Percentiles rank a stretch among this genome's conserved stretches.
Evolutionary conservation across 1,284 basidiomycete species (phyloP).

Genomic region (Trichosporon asahii): DNA sequence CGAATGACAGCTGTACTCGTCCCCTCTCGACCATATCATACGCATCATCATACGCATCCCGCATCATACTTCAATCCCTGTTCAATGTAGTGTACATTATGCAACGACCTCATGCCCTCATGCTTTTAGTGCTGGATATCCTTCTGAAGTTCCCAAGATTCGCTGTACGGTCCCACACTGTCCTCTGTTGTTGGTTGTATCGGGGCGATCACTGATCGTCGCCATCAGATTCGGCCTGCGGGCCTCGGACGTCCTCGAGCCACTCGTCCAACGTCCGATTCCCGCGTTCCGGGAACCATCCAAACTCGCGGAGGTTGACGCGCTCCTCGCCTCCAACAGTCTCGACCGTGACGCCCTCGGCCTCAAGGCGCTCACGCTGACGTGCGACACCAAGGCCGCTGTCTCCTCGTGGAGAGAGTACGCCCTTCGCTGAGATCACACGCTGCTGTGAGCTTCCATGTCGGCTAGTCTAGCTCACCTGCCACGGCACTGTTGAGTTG

Average conservation of each 20-base stretch:
- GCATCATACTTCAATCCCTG: not conserved
- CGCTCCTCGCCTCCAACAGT: conserved; percentile 53
- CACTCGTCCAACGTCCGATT: conserved; percentile 22
- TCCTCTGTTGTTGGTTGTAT: not conserved
- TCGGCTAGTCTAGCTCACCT: conserved; percentile 55
- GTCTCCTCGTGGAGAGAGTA: conserved; percentile 75
- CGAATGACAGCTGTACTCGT: not conserved
- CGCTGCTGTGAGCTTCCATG: conserved; percentile 29
- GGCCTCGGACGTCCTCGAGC: conserved; percentile 12
- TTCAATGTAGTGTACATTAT: not conserved
- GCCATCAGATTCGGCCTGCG: not conserved
- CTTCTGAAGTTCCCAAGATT: not conserved
- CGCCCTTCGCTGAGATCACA: conserved; percentile 46
- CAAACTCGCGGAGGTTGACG: conserved; percentile 57
- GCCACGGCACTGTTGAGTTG: conserved; percentile 43
- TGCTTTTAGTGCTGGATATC: not conserved
- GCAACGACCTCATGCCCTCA: not conserved
- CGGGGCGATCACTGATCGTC: not conserved
- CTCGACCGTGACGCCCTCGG: conserved; percentile 67
- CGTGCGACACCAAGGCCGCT: conserved; percentile 64
- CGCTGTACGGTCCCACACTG: no score
- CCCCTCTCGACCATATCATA: not conserved
- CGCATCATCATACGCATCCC: not conserved
- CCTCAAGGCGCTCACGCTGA: conserved; percentile 64
- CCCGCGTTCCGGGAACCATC: conserved; percentile 60